phyloP scores from a whole-genome alignment of 2,329 filamentous ascomycete genomes.

The Pestalotiopsis sp. region DNA sequence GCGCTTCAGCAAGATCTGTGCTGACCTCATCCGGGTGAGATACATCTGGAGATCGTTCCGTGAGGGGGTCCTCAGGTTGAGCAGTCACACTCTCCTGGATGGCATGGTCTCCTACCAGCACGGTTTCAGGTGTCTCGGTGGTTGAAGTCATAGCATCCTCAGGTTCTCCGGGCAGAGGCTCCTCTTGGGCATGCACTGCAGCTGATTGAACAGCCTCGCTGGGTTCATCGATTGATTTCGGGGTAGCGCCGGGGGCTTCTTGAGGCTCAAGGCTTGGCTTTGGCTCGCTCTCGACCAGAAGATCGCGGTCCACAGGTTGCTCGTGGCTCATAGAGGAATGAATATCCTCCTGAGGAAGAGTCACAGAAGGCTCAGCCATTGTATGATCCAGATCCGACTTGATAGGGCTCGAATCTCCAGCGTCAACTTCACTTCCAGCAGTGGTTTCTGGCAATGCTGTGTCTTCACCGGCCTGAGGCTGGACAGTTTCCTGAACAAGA shows the following conservation, averaged over 20 bases:
- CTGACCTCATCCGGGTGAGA: not conserved
- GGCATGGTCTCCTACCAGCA: not conserved
- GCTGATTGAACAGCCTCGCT: not conserved
- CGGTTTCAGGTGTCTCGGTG: not conserved
- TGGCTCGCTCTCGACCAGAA: not conserved
- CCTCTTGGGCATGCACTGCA: not conserved
- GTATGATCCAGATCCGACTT: not conserved
- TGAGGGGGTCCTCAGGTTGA: not conserved
- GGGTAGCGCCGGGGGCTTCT: not conserved
- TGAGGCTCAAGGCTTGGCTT: not conserved
- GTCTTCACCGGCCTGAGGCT: not conserved
- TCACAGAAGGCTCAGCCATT: not conserved
- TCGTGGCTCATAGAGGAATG: not conserved
- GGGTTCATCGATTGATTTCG: not conserved
- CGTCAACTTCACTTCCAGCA: not conserved
- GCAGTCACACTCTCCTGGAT: not conserved
- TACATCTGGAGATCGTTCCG: not conserved
- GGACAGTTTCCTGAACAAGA: not conserved
- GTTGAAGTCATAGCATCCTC: not conserved
- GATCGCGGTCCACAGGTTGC: not conserved
- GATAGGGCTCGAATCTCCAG: not conserved
- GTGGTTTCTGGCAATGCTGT: not conserved
- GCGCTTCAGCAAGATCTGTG: not conserved
- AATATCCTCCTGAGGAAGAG: not conserved
- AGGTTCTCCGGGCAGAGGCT: not conserved